phyloP scores from a whole-genome alignment of 2,329 filamentous ascomycete species.

The Aspergillus intermedius region DNA sequence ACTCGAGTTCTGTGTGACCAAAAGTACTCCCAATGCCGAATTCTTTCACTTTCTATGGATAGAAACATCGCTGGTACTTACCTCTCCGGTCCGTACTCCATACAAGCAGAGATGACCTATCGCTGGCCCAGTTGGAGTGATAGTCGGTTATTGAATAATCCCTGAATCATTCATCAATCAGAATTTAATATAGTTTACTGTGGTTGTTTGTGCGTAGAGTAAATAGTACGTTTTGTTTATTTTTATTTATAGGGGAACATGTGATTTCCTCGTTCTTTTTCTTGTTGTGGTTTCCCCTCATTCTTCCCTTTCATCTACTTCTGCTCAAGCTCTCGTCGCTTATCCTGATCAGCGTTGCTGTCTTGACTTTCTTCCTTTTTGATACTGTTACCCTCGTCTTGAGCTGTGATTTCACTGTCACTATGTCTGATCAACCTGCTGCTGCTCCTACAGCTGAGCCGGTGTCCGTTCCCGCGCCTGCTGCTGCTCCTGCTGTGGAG shows the following conservation, averaged over 20 bases:
- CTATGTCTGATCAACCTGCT: conserved; percentile 17
- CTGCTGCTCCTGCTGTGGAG: conserved; percentile 3
- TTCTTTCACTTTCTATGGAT: no score
- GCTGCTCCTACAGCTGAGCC: no score
- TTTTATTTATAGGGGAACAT: neutral
- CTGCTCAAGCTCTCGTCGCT: neutral
- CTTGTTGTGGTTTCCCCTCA: conserved; percentile 3
- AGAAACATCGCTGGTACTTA: no score
- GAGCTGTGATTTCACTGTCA: neutral
- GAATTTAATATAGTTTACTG: neutral
- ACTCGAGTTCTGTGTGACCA: no score
- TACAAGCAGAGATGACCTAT: no score
- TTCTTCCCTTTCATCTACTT: neutral
- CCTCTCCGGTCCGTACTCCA: no score
- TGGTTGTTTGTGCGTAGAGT: neutral
- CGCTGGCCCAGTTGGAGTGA: no score
- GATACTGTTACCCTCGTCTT: neutral
- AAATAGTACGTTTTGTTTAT: neutral
- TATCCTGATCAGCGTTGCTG: neutral
- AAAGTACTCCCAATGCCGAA: no score
- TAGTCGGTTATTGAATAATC: no score
- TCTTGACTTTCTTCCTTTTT: neutral
- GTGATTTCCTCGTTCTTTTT: conserved; percentile 1
- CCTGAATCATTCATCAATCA: no score
- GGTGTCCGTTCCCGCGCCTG: conserved; percentile 7